Conservation (phyloP, 2,329 filamentous ascomycete species). For the Neofusicoccum kwambonambiense region DNA sequence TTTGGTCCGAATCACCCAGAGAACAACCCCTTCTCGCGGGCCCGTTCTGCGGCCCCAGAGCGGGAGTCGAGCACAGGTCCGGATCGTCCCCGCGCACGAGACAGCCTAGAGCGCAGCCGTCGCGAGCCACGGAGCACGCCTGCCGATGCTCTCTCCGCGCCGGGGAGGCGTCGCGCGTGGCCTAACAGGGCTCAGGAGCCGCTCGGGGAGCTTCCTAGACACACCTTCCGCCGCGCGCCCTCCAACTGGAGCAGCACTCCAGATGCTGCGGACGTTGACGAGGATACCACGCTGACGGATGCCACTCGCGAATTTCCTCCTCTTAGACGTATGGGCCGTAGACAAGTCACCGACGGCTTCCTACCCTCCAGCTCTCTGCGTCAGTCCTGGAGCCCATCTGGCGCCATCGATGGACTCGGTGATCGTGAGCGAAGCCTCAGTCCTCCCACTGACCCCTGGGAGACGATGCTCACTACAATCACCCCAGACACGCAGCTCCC, state of each 20-base stretch:
- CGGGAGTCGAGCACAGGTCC: neutral
- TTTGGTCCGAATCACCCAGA: neutral
- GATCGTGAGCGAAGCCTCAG: conserved; percentile 83
- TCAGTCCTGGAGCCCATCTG: conserved; percentile 37
- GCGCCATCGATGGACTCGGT: conserved; percentile 68
- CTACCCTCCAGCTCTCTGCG: conserved; percentile 37
- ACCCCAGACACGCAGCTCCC: conserved; percentile 79
- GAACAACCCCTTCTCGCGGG: neutral
- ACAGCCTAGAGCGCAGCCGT: neutral
- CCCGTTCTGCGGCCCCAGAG: neutral
- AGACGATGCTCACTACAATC: conserved; percentile 75
- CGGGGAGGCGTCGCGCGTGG: neutral
- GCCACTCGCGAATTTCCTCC: conserved; percentile 33
- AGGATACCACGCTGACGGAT: conserved; percentile 13
- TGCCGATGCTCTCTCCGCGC: neutral
- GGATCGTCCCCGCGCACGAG: neutral
- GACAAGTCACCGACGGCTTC: conserved; percentile 36
- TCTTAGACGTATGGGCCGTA: conserved; percentile 38
- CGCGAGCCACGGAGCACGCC: neutral
- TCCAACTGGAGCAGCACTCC: neutral
- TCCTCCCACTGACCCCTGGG: conserved; percentile 70
- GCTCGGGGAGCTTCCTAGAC: conserved; percentile 1
- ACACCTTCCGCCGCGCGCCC: conserved; percentile 10
- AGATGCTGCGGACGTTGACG: conserved; percentile 22
- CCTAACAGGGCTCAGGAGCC: neutral